Base-by-base conservation (phyloP, 129 eudicot genomes). In the Escallonia herrerae region DNA sequence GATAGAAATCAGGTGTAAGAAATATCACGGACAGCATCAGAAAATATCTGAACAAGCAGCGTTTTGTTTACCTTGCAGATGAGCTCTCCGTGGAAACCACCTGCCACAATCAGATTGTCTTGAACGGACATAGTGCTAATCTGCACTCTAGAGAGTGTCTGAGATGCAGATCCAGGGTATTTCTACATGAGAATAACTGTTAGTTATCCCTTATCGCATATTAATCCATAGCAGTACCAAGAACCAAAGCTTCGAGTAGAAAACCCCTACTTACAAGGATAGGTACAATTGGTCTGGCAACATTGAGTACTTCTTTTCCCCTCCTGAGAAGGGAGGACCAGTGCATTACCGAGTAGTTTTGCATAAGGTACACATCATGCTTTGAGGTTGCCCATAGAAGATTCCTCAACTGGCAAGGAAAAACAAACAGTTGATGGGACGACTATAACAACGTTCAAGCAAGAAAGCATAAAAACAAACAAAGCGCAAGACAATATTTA, bases 51-150 rank as follows among this genome's bases (percentile, higher is more conserved):
- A 38, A 38, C 14, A 54, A 54, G 58, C 6, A 15, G 7, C 58
- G 0, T 8, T 3, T 54, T 15, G 2, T 14, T 9, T 82, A 91
- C 97, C 90, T 85, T 91, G 83, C 97, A 87, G 22, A 91, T 81
- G 44, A 91, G 83, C 69, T 91, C 98, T 67, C 98, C 98, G 53
- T 79, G 90, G 60, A 91, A 91, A 70, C 98, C 98, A 63, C 98
- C 98, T 40, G 98, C 98, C 8, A 80, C 98, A 62, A 91, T 72
- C 42, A 87, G 77, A 77, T 83, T 71, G 43, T 91, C 95, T 76
- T 85, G 85, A 15, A 91, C 91, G 14, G 89, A 72, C 95, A 91
- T 87, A 38, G 96, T 87, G 75, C 96, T 87, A 51, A 91, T 86
- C 77, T 91, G 96, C 2, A 91, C 90, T 15, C 97, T 76, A 1